Conservation (phyloP, 2,329 filamentous ascomycete genomes). For the Penicillium olsonii region DNA sequence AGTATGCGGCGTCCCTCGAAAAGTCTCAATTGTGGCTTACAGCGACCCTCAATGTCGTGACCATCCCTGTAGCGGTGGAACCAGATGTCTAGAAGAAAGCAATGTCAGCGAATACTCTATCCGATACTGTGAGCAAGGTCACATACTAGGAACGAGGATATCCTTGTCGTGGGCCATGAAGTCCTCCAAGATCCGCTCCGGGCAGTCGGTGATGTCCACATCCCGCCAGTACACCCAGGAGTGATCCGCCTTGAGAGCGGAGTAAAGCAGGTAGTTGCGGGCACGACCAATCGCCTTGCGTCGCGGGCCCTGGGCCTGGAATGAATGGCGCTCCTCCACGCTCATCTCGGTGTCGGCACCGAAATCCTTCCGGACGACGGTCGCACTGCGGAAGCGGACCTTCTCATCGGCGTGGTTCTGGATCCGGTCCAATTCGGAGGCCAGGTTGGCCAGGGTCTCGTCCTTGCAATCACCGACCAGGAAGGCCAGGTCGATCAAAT, state of each 20-base stretch:
- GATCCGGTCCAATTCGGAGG: conserved; percentile 81
- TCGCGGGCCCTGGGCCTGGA: conserved; percentile 82
- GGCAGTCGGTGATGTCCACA: conserved; percentile 92
- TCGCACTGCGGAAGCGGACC: conserved; percentile 80
- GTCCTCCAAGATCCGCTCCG: conserved; percentile 84
- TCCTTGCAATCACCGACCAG: conserved; percentile 89
- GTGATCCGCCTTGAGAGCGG: conserved; percentile 87
- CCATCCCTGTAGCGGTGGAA: conserved; percentile 85
- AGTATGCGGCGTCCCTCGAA: conserved; percentile 16
- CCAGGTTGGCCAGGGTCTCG: conserved; percentile 84
- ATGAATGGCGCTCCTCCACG: conserved; percentile 81
- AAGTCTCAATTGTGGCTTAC: conserved; percentile 54
- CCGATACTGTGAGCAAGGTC: background rate
- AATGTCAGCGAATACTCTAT: conserved; percentile 14
- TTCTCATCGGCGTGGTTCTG: conserved; percentile 75
- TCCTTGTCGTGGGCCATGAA: conserved; percentile 93
- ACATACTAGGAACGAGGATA: conserved; percentile 89
- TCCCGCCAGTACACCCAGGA: conserved; percentile 99
- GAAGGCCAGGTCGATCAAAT: conserved; percentile 93
- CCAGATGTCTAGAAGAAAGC: conserved; percentile 73
- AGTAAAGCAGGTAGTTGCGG: conserved; percentile 84
- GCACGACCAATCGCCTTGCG: conserved; percentile 88
- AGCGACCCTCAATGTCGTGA: conserved; percentile 89
- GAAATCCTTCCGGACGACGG: conserved; percentile 91
- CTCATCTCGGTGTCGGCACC: conserved; percentile 71